Evolutionary conservation across 495 filamentous ascomycete species (phyloP), one percentile per base, ranked within the genome.

Genomic region (Echria macrotheca): DNA sequence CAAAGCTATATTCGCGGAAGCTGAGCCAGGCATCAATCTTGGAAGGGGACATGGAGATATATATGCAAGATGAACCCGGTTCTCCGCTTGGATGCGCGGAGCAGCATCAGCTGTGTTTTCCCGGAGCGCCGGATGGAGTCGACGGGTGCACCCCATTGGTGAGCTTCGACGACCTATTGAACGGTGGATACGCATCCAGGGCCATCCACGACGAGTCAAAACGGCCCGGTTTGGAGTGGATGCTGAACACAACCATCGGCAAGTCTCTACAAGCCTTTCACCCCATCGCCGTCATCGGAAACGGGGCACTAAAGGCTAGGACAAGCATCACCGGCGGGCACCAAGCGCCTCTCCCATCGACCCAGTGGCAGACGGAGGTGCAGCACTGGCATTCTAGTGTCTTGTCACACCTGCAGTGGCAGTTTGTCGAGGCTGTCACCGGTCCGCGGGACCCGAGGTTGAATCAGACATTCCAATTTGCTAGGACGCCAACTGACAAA

Each of bases 401-500:
- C 28, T 6, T 31, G 28, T 6, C 28, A 6, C 28, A 37, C 15
- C 15, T 61, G 18, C 67, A 69, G 35, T 45, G 42, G 8, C 39
- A 11, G 18, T 45, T 51, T 6, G 31, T 68, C 7, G 15, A 37
- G 8, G 7, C 9, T 6, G 15, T 14, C 8, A 10, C 17, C 12
- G 36, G 36, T 18, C 36, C 36, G 14, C 12, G 36, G 19, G 17
- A 39, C 36, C 36, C 36, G 12, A 14, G 8, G 17, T 8, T 39
- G 12, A 17, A 39, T 14, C 17, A 3, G n/a, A 39, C 17, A 11
- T 39, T 39, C 36, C 36, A 17, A 19, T 39, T 4, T 17, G 36
- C 17, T 9, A 9, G 9, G 36, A 39, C 36, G 2, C 3, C 14
- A 14, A 19, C 12, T 8, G 36, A 39, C 14, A 39, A 18, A 19